These are phyloP conservation scores for Microstegium vimineum DNA, from an alignment of 176 grass and related monocot species.

Conservation along the genomic window DNA sequence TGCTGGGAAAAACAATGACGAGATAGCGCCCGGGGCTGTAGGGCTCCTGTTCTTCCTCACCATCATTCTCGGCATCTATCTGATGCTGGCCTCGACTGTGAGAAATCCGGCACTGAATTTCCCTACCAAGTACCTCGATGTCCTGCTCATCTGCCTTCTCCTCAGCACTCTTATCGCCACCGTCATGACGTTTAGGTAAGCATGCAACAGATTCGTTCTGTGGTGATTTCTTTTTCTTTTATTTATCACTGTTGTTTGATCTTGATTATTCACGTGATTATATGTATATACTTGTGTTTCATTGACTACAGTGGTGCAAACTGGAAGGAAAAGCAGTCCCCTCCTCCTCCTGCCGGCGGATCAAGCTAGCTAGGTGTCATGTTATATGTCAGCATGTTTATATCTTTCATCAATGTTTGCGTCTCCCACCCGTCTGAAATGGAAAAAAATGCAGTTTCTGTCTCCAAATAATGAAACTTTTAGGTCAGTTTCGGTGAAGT, in stretches of 20 bases:
- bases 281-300: background rate
- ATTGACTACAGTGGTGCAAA: background rate
- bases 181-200: background rate
- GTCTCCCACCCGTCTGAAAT: background rate
- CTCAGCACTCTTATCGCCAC: background rate
- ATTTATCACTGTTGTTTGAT: background rate
- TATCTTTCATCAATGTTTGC: background rate
- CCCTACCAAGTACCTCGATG: background rate
- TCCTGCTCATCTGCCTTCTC: background rate
- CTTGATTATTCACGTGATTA: background rate
- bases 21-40: background rate
- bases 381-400: background rate
- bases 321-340: background rate
- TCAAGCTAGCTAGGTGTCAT: background rate
- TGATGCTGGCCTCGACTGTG: slow-evolving; percentile 13
- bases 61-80: background rate
- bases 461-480: background rate
- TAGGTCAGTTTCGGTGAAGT: too few relatives aligned
- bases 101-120: background rate
- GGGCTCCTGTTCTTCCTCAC: slow-evolving; percentile 3
- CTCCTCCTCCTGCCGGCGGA: background rate
- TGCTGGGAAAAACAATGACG: background rate
- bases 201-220: background rate
- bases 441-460: background rate
- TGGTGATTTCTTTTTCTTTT: background rate